Base-by-base conservation (phyloP, 352 stramenopile genomes). In the Nothophytophthora sp. region DNA sequence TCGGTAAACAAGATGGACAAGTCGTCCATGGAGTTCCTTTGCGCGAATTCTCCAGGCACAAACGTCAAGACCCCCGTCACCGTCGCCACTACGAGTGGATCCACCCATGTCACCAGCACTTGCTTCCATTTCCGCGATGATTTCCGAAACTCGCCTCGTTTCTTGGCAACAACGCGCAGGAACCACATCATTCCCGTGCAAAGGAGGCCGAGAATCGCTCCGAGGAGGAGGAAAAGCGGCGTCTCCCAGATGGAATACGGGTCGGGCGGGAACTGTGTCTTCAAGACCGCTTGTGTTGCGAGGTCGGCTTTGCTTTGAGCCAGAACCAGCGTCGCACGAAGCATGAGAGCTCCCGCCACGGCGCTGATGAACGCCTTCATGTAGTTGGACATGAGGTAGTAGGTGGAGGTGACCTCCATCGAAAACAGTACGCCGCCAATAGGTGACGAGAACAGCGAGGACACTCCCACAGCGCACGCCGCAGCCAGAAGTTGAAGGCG, bases 401-500 rank as follows among this genome's bases (percentile, higher is more conserved):
- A 96, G 8, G 86, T 94, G 15, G 83, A 74, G 0, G 85, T 95
- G 24, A 98, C 92, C 49, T 98, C 95, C 60, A 98, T 96, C 1
- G 81, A 96, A 67, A 98, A 98, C 20, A 98, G 70, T 13, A 98
- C 95, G 10, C 92, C 94, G 15, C 94, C 95, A 20, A 98, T 97
- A 9, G 94, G 90, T 0, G 95, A 92, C 4, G 90, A 96, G 68
- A 98, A 98, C 2, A 92, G 88, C 16, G 90, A 95, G 19, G 92
- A 87, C 13, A 98, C 91, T 19, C 95, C 95, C 2, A 96, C 91
- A 2, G 92, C 94, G 63, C 88, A 97, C 6, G 95, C 94, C 2
- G 88, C 95, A 8, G 85, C 85, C 19, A 98, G 73, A 11, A 98
- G 69, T 42, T 98, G 90, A 41, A 96, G 63, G 56, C 86, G 69